phyloP scores from a whole-genome alignment of 2,329 filamentous ascomycete genomes.

The Penicillium sp. region DNA sequence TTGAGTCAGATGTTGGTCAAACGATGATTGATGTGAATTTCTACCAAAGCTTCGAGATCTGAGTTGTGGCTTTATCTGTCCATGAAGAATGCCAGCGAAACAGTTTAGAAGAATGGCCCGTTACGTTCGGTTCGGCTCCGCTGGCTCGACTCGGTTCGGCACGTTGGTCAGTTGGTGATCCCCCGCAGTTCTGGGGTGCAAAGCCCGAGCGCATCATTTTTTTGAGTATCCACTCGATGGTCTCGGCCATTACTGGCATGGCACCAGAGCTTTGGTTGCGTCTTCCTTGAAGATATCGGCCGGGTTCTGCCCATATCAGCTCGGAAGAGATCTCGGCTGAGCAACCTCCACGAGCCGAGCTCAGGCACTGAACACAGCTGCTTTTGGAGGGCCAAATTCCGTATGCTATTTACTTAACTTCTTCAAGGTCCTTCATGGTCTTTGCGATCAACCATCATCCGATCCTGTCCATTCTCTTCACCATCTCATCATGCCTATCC shows the following conservation, averaged over 20 bases:
- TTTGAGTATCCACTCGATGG: no score
- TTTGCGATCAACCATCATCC: background rate
- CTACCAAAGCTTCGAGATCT: background rate
- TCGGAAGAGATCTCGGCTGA: background rate
- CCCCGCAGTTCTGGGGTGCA: background rate
- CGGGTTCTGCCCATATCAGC: background rate
- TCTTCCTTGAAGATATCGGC: background rate
- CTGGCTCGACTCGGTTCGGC: background rate
- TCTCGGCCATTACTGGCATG: background rate
- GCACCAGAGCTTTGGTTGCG: no score
- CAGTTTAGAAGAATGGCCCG: background rate
- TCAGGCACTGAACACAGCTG: background rate
- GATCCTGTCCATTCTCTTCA: background rate
- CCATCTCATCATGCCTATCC: slow-evolving; percentile 1
- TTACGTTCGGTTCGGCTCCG: background rate
- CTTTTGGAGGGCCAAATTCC: background rate
- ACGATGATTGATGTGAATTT: background rate
- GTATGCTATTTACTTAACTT: background rate
- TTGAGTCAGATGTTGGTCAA: background rate
- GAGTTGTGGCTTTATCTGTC: background rate
- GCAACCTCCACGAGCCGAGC: background rate
- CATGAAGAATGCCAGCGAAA: background rate
- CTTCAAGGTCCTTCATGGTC: background rate
- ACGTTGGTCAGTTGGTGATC: background rate
- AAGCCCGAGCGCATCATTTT: no score